These are phyloP conservation scores for Calonectria hongkongensis DNA, from an alignment of 2,329 filamentous ascomycete species.

Conservation along the genomic window DNA sequence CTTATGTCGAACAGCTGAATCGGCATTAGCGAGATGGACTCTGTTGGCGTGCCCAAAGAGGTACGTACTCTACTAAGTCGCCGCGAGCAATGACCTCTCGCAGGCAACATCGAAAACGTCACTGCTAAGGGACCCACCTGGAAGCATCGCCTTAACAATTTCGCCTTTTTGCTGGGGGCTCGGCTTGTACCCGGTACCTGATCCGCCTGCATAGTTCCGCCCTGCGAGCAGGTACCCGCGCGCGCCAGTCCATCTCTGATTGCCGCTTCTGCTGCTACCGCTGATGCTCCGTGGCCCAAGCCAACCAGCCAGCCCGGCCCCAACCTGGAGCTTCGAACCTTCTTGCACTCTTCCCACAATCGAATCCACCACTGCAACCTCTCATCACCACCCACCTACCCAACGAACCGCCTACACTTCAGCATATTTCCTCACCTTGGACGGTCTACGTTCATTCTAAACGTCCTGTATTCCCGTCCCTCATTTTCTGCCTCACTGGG, in stretches of 20 bases:
- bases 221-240: constrained; percentile 21
- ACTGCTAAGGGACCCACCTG: constrained; percentile 52
- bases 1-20: constrained; percentile 1
- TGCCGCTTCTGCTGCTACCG: constrained; percentile 34
- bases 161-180: constrained; percentile 35
- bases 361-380: constrained; percentile 45
- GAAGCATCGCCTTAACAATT: constrained; percentile 41
- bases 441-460: constrained; percentile 30
- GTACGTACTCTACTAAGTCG: constrained; percentile 16
- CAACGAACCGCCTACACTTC: constrained; percentile 28
- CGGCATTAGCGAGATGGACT: background rate
- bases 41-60: background rate
- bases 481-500: constrained; percentile 18
- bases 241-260: constrained; percentile 26
- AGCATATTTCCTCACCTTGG: constrained; percentile 27
- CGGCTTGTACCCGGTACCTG: constrained; percentile 31
- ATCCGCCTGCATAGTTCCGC: constrained; percentile 9
- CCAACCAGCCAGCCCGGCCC: constrained; percentile 41
- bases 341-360: constrained; percentile 54
- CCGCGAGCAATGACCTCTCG: constrained; percentile 35
- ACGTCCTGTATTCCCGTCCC: constrained; percentile 22
- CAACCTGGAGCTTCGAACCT: constrained; percentile 59
- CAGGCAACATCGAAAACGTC: constrained; percentile 62
- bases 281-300: constrained; percentile 46
- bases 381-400: constrained; percentile 38